Evolutionary conservation across 768 basidiomycete species (phyloP), one percentile per base, ranked within the genome.

Genomic region (Xerocomus spinulosus): DNA sequence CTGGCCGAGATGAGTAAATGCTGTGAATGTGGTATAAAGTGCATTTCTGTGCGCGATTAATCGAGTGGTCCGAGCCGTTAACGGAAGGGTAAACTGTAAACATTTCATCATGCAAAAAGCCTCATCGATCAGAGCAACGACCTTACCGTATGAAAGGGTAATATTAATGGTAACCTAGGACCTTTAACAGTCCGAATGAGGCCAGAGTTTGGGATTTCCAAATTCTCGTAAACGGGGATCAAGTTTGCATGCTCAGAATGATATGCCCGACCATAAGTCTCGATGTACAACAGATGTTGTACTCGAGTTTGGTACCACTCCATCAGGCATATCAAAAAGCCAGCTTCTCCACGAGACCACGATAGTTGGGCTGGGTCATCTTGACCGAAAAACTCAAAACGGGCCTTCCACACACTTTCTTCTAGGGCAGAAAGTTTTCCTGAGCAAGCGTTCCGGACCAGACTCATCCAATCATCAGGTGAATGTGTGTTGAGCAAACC

Each of bases 91-190:
- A 62, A 78, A 79, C 74, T 76, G 52, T 28, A 34, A 42, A 51
- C n/a, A 20, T 20, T 32, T 28, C 32, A 29, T 37, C n/a, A 18
- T 38, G 33, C 28, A 32, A 42, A 17, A 6, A 35, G 21, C 29
- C 12, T 42, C 35, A 15, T 35, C 9, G 18, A 42, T 24, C 14
- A 9, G 21, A 43, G 23, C 4, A 20, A 30, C 9, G 24, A 17
- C 49, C 73, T 48, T 45, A 76, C 74, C 21, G 74, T 74, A 42
- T 78, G 74, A 58, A 78, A 78, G 1, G 77, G 77, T 7, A 78
- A 52, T 17, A 78, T 71, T 23, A 70, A 66, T 2, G 74, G 73
- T 7, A 73, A 57, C 5, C 56, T 61, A 12, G 67, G 69, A 15
- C 59, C 46, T 43, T 59, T 58, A 33, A 72, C 57, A 36, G 53